Base-by-base conservation (phyloP, 148 eudicot species). In the Camellia sinensis region DNA sequence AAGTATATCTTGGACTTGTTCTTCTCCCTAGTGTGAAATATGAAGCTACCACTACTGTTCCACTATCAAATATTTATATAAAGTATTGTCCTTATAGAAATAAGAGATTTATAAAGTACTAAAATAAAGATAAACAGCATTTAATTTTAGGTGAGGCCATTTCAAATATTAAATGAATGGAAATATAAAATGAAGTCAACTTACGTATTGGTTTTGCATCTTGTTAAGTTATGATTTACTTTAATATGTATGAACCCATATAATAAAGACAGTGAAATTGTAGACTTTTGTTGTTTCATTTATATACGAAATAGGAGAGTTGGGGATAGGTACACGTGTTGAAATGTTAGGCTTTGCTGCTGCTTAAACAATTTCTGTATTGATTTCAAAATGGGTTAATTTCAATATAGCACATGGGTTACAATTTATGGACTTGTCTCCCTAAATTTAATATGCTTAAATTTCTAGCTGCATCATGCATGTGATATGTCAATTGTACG, bases 21-120 rank as follows among this genome's bases (percentile, higher is more conserved):
- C n/a, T 75, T 75, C 72, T 75, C 50, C 53, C 37, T 78, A 61
- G 72, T 73, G 72, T 80, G 50, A 72, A 61, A 71, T 48, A 17
- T 62, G 77, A 72, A 48, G 69, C 50, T 74, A 13, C 57, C 45
- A 79, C 72, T 54, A 73, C n/a, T 62, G 41, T 29, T 61, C 56
- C 29, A 54, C 73, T 17, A 22, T 62, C 44, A 71, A 53, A 48
- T 56, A 57, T 57, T 29, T 29, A 29, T 29, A 29, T 29, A 29
- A 29, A 29, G 37, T 29, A 29, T 29, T 29, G 37, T 29, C 0
- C 37, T 29, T 29, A 29, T 29, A 29, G 1, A 29, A 29, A 29
- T 29, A 29, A 29, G 37, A 29, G 37, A 29, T 29, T 29, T 57
- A 57, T 57, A 57, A 57, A 57, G 3, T 57, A 57, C 46, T 67